Conservation (phyloP, 345 rosid species). For the Cardiospermum halicacabum region DNA sequence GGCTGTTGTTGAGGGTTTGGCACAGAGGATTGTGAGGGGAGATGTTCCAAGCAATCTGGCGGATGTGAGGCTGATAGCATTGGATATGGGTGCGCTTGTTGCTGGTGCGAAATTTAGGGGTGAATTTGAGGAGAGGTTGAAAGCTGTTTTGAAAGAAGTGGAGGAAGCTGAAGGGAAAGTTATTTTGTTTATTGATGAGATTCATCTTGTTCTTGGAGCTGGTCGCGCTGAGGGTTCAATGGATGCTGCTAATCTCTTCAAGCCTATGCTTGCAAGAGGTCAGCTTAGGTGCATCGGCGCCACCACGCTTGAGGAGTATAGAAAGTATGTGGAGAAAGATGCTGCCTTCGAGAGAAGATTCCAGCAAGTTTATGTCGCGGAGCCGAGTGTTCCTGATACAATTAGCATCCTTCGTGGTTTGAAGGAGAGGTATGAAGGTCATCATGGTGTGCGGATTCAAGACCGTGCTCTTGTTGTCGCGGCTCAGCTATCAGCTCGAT, state of each 20-base stretch:
- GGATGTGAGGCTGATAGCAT: conserved; percentile 78
- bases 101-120: conserved; percentile 90
- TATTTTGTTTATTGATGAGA: conserved; percentile 88
- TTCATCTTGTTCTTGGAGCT: conserved; percentile 95
- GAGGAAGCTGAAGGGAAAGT: conserved; percentile 95
- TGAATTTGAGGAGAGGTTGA: conserved; percentile 81
- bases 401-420: conserved; percentile 85
- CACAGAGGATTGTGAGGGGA: conserved; percentile 85
- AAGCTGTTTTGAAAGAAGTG: conserved; percentile 85
- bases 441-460: conserved; percentile 86
- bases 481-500: conserved; percentile 84
- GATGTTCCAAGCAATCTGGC: conserved; percentile 82
- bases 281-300: conserved; percentile 95
- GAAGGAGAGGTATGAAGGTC: conserved; percentile 92
- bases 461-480: conserved; percentile 86
- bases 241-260: conserved; percentile 96
- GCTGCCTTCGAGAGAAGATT: conserved; percentile 93
- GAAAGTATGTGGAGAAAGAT: conserved; percentile 96
- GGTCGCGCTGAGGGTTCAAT: conserved; percentile 87
- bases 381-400: conserved; percentile 82
- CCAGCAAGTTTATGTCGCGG: conserved; percentile 89
- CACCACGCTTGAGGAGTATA: conserved; percentile 87
- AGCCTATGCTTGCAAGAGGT: conserved; percentile 96
- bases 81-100: conserved; percentile 86
- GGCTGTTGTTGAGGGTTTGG: conserved; percentile 91